Conservation (phyloP, 192 early-diverging fungal species). For the Backusella australiensis region DNA sequence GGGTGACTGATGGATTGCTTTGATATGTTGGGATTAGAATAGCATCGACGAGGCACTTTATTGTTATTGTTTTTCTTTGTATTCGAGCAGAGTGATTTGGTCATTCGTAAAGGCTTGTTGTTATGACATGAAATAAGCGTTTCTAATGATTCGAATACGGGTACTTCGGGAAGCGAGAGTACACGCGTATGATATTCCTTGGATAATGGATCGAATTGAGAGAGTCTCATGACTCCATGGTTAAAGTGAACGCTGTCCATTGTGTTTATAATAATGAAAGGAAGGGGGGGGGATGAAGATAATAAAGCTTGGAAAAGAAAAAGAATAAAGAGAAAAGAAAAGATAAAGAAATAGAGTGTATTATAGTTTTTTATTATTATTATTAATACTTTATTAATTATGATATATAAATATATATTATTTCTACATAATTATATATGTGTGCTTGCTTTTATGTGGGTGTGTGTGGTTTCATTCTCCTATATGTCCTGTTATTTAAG, state of each 20-base stretch:
- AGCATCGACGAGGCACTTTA: neutral
- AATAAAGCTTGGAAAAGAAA: neutral
- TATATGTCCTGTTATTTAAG: slow-evolving; percentile 1
- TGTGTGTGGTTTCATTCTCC: neutral
- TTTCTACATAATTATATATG: neutral
- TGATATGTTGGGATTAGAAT: neutral
- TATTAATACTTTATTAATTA: neutral
- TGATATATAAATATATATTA: slow-evolving; percentile 2
- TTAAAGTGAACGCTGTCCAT: neutral
- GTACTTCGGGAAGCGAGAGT: neutral
- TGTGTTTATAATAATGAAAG: neutral
- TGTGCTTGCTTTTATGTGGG: neutral
- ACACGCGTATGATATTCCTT: neutral
- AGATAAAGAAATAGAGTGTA: neutral
- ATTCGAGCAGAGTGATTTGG: neutral
- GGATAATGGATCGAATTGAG: neutral
- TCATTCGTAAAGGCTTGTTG: slow-evolving; percentile 3
- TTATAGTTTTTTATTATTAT: neutral
- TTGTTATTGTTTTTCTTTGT: neutral
- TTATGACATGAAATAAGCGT: slow-evolving; percentile 5
- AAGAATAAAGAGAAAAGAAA: neutral
- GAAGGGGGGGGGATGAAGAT: neutral
- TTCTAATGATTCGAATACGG: slow-evolving; percentile 1
- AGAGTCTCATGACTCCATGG: neutral
- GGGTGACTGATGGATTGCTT: neutral